Evolutionary conservation across 345 rosid genomes (phyloP).

Genomic region (Gossypium raimondii): DNA sequence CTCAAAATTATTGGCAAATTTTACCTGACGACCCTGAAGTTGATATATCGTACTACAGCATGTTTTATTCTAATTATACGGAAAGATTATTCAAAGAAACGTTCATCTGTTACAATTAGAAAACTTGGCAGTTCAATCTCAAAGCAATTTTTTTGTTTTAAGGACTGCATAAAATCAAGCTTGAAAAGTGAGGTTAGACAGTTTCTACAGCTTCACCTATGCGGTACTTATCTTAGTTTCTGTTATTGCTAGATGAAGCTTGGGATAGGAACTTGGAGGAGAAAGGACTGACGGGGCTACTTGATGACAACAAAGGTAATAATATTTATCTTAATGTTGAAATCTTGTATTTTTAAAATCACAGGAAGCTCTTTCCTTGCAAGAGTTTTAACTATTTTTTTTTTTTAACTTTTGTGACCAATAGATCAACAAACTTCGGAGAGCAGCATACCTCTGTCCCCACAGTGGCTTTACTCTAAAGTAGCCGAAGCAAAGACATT

Average conservation of each 20-base stretch:
- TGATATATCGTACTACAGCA: neutral
- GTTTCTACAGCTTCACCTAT: neutral
- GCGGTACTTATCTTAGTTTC: slow-evolving; percentile 2
- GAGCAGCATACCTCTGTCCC: slow-evolving; percentile 45
- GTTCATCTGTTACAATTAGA: neutral
- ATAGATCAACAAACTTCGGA: slow-evolving; percentile 39
- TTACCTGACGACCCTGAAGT: neutral
- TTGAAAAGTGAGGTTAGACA: neutral
- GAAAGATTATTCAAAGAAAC: neutral
- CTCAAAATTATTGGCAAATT: neutral
- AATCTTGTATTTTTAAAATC: neutral
- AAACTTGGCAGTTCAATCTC: neutral
- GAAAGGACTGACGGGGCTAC: slow-evolving; percentile 23
- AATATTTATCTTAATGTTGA: neutral
- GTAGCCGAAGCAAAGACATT: slow-evolving; percentile 32
- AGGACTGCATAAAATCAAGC: neutral
- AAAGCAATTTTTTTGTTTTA: neutral
- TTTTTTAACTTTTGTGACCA: neutral
- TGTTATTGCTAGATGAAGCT: slow-evolving; percentile 24
- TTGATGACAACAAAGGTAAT: slow-evolving; percentile 41
- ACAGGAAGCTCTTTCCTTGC: neutral
- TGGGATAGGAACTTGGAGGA: slow-evolving; percentile 28
- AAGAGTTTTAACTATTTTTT: neutral
- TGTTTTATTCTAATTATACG: neutral
- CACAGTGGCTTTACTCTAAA: slow-evolving; percentile 53